These are phyloP conservation scores for Picocystis sp. DNA, from an alignment of 163 green algal species.

Conservation along the genomic window DNA sequence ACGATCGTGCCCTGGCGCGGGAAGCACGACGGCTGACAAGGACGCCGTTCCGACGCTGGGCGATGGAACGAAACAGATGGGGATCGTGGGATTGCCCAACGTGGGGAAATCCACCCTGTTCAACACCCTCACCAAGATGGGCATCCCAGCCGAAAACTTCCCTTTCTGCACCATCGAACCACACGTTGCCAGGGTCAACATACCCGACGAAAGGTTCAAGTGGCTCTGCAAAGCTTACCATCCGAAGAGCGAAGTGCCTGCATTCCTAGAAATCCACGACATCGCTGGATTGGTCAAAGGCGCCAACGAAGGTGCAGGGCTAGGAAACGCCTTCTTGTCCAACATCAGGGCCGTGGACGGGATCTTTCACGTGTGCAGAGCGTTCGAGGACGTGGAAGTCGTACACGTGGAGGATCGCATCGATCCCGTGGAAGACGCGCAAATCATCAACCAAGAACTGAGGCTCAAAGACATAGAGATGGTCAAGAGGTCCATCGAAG, in stretches of 20 bases:
- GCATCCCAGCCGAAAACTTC: constrained; percentile 55
- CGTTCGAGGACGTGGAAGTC: constrained; percentile 82
- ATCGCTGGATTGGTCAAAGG: constrained; percentile 92
- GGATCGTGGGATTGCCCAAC: constrained; percentile 82
- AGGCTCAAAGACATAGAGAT: constrained; percentile 53
- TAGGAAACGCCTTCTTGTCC: constrained; percentile 94
- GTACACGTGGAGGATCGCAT: constrained; percentile 84
- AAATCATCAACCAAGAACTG: constrained; percentile 73
- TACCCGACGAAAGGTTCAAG: constrained; percentile 90
- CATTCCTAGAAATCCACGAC: constrained; percentile 84
- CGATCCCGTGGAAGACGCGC: constrained; percentile 83
- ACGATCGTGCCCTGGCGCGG: too few relatives aligned
- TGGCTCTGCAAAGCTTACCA: constrained; percentile 68
- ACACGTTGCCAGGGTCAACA: constrained; percentile 51
- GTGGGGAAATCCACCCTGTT: constrained; percentile 86
- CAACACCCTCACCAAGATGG: constrained; percentile 71
- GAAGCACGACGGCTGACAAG: neutral
- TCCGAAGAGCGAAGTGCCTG: constrained; percentile 41
- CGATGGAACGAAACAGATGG: constrained; percentile 42
- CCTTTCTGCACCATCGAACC: constrained; percentile 2
- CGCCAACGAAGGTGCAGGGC: constrained; percentile 61
- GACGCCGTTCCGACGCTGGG: too few relatives aligned
- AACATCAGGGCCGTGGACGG: constrained; percentile 89
- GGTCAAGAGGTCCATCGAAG: constrained; percentile 40
- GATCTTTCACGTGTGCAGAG: constrained; percentile 90